A percentile compares a stretch with the other conserved stretches of the same genome.
phyloP scores from a whole-genome alignment of 768 basidiomycete genomes.

The Boletellus sp. region DNA sequence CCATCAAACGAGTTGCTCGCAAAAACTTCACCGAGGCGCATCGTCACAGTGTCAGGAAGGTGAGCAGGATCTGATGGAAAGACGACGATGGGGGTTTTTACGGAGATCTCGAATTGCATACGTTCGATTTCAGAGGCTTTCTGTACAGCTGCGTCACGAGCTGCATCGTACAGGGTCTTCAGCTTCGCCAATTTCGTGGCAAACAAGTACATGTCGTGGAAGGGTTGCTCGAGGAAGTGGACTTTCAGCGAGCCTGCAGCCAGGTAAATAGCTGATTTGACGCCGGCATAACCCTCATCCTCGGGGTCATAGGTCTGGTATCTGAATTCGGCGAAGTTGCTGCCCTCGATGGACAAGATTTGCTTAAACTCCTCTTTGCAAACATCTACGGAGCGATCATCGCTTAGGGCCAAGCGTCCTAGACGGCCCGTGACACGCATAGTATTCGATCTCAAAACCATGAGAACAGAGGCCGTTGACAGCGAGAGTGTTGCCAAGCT shows the following conservation, averaged over 20 bases:
- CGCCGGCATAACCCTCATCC: slow-evolving; percentile 65
- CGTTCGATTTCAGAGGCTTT: slow-evolving; percentile 88
- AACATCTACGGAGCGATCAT: slow-evolving; percentile 55
- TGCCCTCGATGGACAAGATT: slow-evolving; percentile 89
- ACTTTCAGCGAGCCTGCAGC: slow-evolving; percentile 87
- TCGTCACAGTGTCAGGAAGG: slow-evolving; percentile 66
- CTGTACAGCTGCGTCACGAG: slow-evolving; percentile 89
- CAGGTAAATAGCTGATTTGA: slow-evolving; percentile 80
- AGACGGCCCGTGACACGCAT: slow-evolving; percentile 78
- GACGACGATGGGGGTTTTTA: slow-evolving; percentile 89
- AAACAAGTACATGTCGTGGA: slow-evolving; percentile 85
- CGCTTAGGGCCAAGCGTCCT: slow-evolving; percentile 77
- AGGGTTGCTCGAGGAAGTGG: slow-evolving; percentile 84
- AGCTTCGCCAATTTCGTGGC: slow-evolving; percentile 81
- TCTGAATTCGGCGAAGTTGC: slow-evolving; percentile 88
- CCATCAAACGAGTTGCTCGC: slow-evolving; percentile 72
- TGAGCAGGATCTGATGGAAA: slow-evolving; percentile 68
- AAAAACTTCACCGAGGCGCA: slow-evolving; percentile 85
- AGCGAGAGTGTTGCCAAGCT: slow-evolving; percentile 83
- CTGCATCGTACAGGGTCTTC: slow-evolving; percentile 92
- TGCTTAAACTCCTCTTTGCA: slow-evolving; percentile 71
- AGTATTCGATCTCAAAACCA: slow-evolving; percentile 67
- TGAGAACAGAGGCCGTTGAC: slow-evolving; percentile 83
- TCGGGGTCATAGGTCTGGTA: slow-evolving; percentile 88
- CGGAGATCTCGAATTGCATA: slow-evolving; percentile 87